A percentile compares a stretch with the other conserved stretches of the same genome.
phyloP scores from a whole-genome alignment of 2,329 filamentous ascomycete genomes.

The Cytospora leucostoma region DNA sequence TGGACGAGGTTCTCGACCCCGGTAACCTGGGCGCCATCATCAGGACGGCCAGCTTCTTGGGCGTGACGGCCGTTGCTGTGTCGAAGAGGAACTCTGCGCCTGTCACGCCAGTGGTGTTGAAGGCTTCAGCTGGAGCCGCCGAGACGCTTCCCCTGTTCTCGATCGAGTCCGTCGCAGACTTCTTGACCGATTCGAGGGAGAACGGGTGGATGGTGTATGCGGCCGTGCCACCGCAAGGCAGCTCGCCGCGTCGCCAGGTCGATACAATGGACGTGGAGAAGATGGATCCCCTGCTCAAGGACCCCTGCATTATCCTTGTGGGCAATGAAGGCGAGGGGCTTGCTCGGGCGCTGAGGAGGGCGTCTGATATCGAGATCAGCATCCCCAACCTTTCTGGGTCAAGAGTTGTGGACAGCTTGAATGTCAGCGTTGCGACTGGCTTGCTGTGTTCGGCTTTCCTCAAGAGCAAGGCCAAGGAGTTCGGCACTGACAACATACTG shows the following conservation, averaged over 20 bases:
- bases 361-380: slow-evolving; percentile 65
- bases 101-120: slow-evolving; percentile 76
- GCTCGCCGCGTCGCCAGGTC: slow-evolving; percentile 44
- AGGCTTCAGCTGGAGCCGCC: slow-evolving; percentile 84
- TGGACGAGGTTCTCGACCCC: slow-evolving; percentile 79
- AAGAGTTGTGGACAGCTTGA: slow-evolving; percentile 79
- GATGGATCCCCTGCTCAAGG: slow-evolving; percentile 53
- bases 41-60: slow-evolving; percentile 87
- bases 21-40: slow-evolving; percentile 90
- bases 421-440: slow-evolving; percentile 86
- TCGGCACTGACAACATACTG: background rate
- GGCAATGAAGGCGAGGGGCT: slow-evolving; percentile 81
- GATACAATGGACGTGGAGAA: slow-evolving; percentile 52
- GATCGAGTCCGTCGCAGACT: slow-evolving; percentile 65
- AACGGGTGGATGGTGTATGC: slow-evolving; percentile 85
- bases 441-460: slow-evolving; percentile 73
- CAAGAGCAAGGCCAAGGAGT: slow-evolving; percentile 39
- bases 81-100: slow-evolving; percentile 73
- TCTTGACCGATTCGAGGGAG: slow-evolving; percentile 66
- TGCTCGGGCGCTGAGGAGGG: slow-evolving; percentile 60
- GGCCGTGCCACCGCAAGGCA: slow-evolving; percentile 57
- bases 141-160: slow-evolving; percentile 77
- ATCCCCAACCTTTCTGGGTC: slow-evolving; percentile 60
- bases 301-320: slow-evolving; percentile 78
- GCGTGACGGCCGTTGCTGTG: slow-evolving; percentile 79